These are phyloP conservation scores for Saccharomycopsis oosterbeekiorum DNA, from an alignment of 805 yeast species.

Conservation along the genomic window DNA sequence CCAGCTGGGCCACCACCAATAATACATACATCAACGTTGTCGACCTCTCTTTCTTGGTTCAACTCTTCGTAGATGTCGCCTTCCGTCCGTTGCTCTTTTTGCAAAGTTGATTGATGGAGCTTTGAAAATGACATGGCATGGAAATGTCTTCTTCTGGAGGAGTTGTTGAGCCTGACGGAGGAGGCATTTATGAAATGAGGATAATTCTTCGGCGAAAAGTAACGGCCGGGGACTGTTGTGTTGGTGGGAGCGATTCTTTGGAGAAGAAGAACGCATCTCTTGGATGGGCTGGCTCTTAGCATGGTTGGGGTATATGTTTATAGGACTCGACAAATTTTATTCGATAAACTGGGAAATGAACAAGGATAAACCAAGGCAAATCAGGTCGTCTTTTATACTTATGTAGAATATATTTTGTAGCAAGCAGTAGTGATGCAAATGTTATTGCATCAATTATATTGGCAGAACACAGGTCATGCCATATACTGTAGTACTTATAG, in stretches of 20 bases:
- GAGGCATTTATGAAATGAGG: background rate
- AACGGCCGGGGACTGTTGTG: background rate
- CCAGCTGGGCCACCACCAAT: constrained; percentile 99
- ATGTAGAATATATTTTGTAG: no score
- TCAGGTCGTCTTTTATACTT: no score
- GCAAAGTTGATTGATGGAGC: background rate
- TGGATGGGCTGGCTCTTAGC: background rate
- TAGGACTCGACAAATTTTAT: no score
- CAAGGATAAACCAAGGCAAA: background rate
- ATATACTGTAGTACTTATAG: background rate
- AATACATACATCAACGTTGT: constrained; percentile 86
- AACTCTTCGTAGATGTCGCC: background rate
- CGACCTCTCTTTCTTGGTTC: constrained; percentile 26
- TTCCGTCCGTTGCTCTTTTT: background rate
- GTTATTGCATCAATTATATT: background rate
- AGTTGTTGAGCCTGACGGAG: background rate
- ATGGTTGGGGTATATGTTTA: background rate
- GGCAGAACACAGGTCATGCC: background rate
- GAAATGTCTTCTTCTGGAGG: background rate
- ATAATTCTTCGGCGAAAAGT: background rate
- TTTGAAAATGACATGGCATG: background rate
- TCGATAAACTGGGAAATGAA: no score
- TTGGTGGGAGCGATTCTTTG: background rate
- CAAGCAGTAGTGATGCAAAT: no score
- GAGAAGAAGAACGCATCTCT: background rate